Base-by-base conservation (phyloP, 805 yeast species). In the Candida sakaeoensis region DNA sequence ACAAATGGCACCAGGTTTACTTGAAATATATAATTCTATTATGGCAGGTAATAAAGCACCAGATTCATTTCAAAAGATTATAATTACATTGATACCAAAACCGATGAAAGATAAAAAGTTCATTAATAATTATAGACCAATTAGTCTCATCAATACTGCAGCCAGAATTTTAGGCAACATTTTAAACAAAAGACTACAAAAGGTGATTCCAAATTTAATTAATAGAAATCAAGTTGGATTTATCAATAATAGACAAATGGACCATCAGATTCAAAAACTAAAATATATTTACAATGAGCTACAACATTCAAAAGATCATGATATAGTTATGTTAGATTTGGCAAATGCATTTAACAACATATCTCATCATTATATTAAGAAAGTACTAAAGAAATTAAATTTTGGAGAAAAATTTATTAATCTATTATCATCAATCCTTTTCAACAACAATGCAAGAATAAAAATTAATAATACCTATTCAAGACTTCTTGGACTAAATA, bases 311-410 rank as follows among this genome's bases (percentile, higher is more conserved):
- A 8, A 8, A 8, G 26, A 23, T 8, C 12, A 23, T 12, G 26
- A 23, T 12, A 23, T 23, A 8, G 10, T 23, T 23, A 8, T 23
- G 26, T 8, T 23, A 23, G 26, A 23, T 12, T 23, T 23, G 12
- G 8, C 26, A 8, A 23, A 23, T 23, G 26, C 26, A 8, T 23
- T 23, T 12, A 23, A 23, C 57, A 90, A 84, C 47, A 90, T 79
- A 41, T 78, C 81, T 54, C 95, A 81, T 36, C 93, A 65, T 43
- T 79, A 75, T 1, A 87, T 75, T 44, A 93, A 71, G 57, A 89
- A 93, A 58, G 93, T 77, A 8, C 91, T 84, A 28, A 98, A 96
- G 55, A 82, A 83, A 50, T 77, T 79, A 60, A 93, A 88, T 52
- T 77, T 23, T 23, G 26, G 26, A 23, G 10, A 8, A 8, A 23